Percentiles rank a stretch among this genome's conserved stretches.
phyloP scores from a whole-genome alignment of 2,329 filamentous ascomycete species.

The Paraconiothyrium brasiliense region DNA sequence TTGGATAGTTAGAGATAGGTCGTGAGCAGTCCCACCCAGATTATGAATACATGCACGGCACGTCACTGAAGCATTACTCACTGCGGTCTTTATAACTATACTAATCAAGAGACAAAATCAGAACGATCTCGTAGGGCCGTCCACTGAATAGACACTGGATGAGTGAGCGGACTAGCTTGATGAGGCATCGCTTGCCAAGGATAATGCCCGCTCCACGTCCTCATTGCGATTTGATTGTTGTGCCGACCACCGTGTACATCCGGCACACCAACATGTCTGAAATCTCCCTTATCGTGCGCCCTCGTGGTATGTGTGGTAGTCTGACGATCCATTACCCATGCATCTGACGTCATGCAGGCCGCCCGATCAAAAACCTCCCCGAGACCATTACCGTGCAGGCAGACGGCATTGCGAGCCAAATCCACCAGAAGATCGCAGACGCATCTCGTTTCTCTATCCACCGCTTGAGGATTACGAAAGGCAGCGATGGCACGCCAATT shows the following conservation, averaged over 20 bases:
- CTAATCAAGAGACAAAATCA: not conserved
- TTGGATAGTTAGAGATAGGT: slow-evolving; percentile 44
- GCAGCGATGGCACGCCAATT: slow-evolving; percentile 67
- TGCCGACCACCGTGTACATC: not conserved
- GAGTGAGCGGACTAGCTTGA: not conserved
- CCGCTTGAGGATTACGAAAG: slow-evolving; percentile 71
- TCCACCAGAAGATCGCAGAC: slow-evolving; percentile 66
- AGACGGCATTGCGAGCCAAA: slow-evolving; percentile 61
- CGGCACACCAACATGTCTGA: slow-evolving; percentile 9
- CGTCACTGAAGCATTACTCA: too few species aligned
- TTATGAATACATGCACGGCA: not conserved
- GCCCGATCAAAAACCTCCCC: slow-evolving; percentile 69
- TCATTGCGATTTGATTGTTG: not conserved
- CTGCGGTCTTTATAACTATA: not conserved
- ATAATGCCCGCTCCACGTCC: not conserved
- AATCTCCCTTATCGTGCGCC: slow-evolving; percentile 56
- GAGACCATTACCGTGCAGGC: slow-evolving; percentile 62
- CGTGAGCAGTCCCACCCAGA: not conserved
- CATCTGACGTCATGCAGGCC: slow-evolving; percentile 57
- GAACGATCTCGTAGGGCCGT: not conserved
- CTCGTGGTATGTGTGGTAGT: slow-evolving; percentile 50
- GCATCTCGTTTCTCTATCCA: slow-evolving; percentile 65
- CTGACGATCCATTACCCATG: not conserved
- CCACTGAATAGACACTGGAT: too few species aligned
- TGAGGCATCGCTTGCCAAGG: slow-evolving; percentile 9